Evolutionary conservation across 169 alveolate genomes (phyloP).

Genomic region (Eimeria tenella): DNA sequence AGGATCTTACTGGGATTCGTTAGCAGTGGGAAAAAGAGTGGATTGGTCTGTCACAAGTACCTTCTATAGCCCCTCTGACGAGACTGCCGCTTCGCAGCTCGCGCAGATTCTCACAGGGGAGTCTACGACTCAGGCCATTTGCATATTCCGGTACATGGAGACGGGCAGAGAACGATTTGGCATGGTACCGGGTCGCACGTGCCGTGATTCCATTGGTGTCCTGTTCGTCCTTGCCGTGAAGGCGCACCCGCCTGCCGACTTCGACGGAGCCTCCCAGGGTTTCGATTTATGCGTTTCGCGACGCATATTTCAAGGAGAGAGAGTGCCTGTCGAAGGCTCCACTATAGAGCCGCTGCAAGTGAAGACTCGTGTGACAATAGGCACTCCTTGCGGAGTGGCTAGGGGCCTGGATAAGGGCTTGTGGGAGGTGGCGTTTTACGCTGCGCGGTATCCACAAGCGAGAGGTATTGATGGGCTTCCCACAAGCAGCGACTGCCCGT

Average conservation of each 20-base stretch:
- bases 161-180: slow-evolving; percentile 32
- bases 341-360: slow-evolving; percentile 1
- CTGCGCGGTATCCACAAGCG: slow-evolving; percentile 47
- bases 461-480: slow-evolving; percentile 44
- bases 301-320: not conserved
- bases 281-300: slow-evolving; percentile 51
- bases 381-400: slow-evolving; percentile 58
- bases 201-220: slow-evolving; percentile 50
- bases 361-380: slow-evolving; percentile 33
- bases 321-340: not conserved
- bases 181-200: slow-evolving; percentile 46
- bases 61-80: slow-evolving; percentile 36
- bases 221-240: slow-evolving; percentile 26
- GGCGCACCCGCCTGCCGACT: slow-evolving; percentile 4
- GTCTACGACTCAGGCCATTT: slow-evolving; percentile 14
- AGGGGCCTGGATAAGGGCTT: slow-evolving; percentile 40
- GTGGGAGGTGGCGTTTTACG: slow-evolving; percentile 53
- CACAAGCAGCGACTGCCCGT: slow-evolving; percentile 41
- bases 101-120: not conserved
- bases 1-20: slow-evolving; percentile 11
- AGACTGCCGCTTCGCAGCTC: not conserved
- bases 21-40: not conserved
- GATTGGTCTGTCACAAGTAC: not conserved
- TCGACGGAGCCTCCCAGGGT: slow-evolving; percentile 48
- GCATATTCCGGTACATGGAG: slow-evolving; percentile 12